Conservation (phyloP, 2,329 filamentous ascomycete species). For the Microsporum ferrugineum region DNA sequence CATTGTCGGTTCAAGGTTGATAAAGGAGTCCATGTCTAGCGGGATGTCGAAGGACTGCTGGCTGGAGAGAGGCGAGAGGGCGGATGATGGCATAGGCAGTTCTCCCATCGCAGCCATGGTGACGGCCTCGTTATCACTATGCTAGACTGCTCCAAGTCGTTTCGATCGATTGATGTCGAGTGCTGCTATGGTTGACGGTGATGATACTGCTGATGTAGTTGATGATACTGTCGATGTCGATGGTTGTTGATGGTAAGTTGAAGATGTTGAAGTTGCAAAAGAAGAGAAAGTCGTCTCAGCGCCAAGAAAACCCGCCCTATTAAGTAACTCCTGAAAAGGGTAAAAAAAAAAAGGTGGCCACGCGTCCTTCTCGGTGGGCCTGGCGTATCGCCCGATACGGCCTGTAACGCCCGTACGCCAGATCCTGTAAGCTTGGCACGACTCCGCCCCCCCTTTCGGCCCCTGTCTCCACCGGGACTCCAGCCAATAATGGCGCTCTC, state of each 20-base stretch:
- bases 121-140: background rate
- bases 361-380: background rate
- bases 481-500: background rate
- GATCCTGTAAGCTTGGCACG: background rate
- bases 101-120: constrained; percentile 15
- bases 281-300: background rate
- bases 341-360: background rate
- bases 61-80: constrained; percentile 21
- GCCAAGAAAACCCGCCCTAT: constrained; percentile 7
- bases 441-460: background rate
- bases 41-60: constrained; percentile 29
- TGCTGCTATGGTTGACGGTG: background rate
- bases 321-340: constrained; percentile 7
- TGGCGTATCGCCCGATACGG: background rate
- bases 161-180: background rate
- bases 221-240: background rate
- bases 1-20: constrained; percentile 36
- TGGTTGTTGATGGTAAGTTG: background rate
- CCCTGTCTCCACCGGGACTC: background rate
- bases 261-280: background rate
- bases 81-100: constrained; percentile 17
- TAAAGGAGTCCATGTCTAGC: constrained; percentile 36
- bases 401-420: background rate
- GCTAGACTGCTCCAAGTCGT: too few species aligned
- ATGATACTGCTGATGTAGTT: background rate